phyloP scores from a whole-genome alignment of 306 rosid genomes.

The Prunus kanzakura region DNA sequence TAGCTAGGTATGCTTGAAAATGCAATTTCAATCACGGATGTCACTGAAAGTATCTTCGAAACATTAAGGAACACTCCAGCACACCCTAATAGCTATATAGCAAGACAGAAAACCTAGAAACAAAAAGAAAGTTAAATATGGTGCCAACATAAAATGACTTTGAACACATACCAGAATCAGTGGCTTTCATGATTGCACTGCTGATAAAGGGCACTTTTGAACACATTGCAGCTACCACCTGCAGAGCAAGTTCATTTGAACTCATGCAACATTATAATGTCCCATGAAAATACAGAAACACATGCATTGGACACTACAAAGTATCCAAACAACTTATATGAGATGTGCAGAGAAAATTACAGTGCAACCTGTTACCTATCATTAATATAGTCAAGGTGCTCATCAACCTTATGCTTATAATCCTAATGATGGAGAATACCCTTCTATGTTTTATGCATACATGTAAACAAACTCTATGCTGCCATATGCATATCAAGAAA shows the following conservation, averaged over 20 bases:
- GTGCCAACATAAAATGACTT: background rate
- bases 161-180: slow-evolving; percentile 66
- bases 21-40: background rate
- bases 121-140: background rate
- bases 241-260: slow-evolving; percentile 32
- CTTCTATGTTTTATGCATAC: background rate
- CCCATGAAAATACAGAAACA: slow-evolving; percentile 7
- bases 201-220: slow-evolving; percentile 93
- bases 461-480: background rate
- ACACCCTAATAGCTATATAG: background rate
- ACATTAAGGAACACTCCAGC: background rate
- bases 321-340: background rate
- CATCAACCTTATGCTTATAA: background rate
- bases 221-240: slow-evolving; percentile 96
- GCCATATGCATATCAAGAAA: background rate
- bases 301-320: background rate
- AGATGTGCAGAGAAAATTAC: background rate
- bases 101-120: background rate
- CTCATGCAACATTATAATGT: background rate
- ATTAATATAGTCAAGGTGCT: background rate
- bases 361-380: background rate
- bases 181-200: slow-evolving; percentile 83
- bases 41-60: background rate
- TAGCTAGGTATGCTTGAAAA: background rate
- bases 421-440: background rate